phyloP scores from a whole-genome alignment of 2,329 filamentous ascomycete genomes.

The Colletotrichum karsti region DNA sequence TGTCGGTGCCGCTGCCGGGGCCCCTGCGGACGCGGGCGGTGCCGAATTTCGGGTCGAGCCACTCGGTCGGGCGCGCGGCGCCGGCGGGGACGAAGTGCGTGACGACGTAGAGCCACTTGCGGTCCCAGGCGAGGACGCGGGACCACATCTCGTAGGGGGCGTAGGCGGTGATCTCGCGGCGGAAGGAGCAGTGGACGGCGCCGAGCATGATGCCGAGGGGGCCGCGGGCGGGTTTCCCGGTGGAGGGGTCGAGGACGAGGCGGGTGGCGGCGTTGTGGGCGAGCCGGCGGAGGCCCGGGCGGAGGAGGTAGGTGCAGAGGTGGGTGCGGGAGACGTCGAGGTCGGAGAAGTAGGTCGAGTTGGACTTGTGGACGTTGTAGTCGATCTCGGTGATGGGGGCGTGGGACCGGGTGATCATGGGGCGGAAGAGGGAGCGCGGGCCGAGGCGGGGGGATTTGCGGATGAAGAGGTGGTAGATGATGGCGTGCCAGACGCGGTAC shows the following conservation, averaged over 20 bases:
- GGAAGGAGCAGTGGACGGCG: slow-evolving; percentile 78
- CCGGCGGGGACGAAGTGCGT: slow-evolving; percentile 77
- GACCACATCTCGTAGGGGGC: slow-evolving; percentile 78
- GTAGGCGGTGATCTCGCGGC: slow-evolving; percentile 76
- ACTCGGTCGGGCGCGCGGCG: slow-evolving; percentile 62
- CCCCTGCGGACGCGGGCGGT: slow-evolving; percentile 37
- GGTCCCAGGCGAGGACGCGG: slow-evolving; percentile 77
- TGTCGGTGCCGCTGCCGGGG: slow-evolving; percentile 41
- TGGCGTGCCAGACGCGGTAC: slow-evolving; percentile 67
- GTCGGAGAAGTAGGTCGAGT: slow-evolving; percentile 87
- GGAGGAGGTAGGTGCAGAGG: slow-evolving; percentile 75
- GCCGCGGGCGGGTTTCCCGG: slow-evolving; percentile 59
- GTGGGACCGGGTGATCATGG: slow-evolving; percentile 72
- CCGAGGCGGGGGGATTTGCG: slow-evolving; percentile 57
- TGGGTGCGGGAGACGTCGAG: slow-evolving; percentile 86
- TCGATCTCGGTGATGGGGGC: slow-evolving; percentile 82
- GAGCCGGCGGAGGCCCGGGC: slow-evolving; percentile 63
- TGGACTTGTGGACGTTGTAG: slow-evolving; percentile 86
- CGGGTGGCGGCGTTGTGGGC: slow-evolving; percentile 56
- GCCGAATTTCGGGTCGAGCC: slow-evolving; percentile 57
- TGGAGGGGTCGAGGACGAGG: slow-evolving; percentile 59
- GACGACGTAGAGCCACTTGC: slow-evolving; percentile 82
- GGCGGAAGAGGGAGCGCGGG: slow-evolving; percentile 76
- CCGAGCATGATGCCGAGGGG: slow-evolving; percentile 73
- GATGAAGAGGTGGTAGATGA: slow-evolving; percentile 62